Evolutionary conservation across 495 filamentous ascomycete species (phyloP).

Genomic region (Podospora pseudopauciseta): DNA sequence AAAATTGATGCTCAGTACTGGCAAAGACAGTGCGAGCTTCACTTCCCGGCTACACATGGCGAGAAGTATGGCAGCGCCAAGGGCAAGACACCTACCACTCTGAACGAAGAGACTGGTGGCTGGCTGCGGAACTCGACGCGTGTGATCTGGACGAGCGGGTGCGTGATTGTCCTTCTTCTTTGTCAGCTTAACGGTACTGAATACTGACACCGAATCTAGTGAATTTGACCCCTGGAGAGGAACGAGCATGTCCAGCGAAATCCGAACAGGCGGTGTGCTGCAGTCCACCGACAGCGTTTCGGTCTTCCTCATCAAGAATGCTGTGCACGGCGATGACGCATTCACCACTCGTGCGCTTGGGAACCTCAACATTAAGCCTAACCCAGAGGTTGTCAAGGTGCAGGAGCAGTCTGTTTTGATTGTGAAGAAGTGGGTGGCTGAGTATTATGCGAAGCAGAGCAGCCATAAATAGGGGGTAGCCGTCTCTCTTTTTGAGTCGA

Average conservation of each 20-base stretch:
- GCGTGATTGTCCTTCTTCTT: constrained; percentile 14
- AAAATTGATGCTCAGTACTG: constrained; percentile 55
- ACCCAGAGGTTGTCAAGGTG: constrained; percentile 44
- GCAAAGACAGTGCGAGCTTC: constrained; percentile 57
- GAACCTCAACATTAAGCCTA: constrained; percentile 29
- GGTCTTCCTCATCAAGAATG: constrained; percentile 54
- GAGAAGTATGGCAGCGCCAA: constrained; percentile 50
- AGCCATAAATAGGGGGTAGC: background rate
- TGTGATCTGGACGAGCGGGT: constrained; percentile 59
- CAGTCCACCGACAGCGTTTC: constrained; percentile 41
- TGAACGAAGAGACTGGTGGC: constrained; percentile 57
- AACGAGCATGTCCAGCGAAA: constrained; percentile 49
- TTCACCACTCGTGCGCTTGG: constrained; percentile 37
- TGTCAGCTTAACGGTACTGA: no score
- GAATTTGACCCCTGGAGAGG: constrained; percentile 61
- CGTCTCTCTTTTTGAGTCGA: background rate
- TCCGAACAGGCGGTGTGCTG: constrained; percentile 55
- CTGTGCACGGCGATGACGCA: constrained; percentile 52
- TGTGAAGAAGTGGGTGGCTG: constrained; percentile 49
- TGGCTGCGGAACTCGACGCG: constrained; percentile 53
- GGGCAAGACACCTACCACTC: constrained; percentile 48
- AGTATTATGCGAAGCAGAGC: constrained; percentile 34
- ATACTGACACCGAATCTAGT: constrained; percentile 18
- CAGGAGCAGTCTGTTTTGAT: constrained; percentile 24
- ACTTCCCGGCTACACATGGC: constrained; percentile 52